Base-by-base conservation (phyloP, 257 asterid species). In the Gentiana dahurica region DNA sequence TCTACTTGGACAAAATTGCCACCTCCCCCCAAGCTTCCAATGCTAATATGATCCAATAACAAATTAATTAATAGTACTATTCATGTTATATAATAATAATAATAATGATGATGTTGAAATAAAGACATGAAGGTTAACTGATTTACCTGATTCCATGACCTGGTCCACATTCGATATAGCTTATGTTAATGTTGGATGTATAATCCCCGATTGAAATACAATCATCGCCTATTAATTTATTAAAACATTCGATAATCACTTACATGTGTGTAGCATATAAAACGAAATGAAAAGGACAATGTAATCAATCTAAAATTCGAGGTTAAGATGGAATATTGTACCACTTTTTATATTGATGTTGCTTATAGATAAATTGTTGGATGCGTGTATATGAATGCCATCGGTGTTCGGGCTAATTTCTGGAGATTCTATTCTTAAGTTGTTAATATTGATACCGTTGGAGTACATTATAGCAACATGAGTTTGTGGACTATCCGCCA, bases 91-190 rank as follows among this genome's bases (percentile, higher is more conserved):
- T 6, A 32, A 7, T 49, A 49, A 24, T 24, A 24, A 24, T 24
- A 24, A 24, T 24, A 24, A 24, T 24, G 0, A 24, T 24, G 36
- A 8, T 15, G 4, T 37, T 8, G 34, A 56, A 9, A 15, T 3
- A 12, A 48, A 34, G 39, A 8, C 5, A 47, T 34, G 41, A 37
- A 36, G 13, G 8, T 54, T 10, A 37, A 60, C 3, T 44, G 6
- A 24, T 24, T 24, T 50, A 83, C 95, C 97, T 85, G 2, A 85
- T 81, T 59, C 97, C 97, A 72, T 89, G 94, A 56, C 95, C 97
- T 54, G 89, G 89, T 64, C 92, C 91, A 59, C 97, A 85, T 12
- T 55, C 49, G 11, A 85, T 60, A 12, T 81, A 67, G 36, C n/a
- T 34, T 45, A 89, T 71, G 13, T 65, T 50, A 33, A 89, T 51